Conservation (phyloP, 2,329 filamentous ascomycete species). For the Monilinia laxa region DNA sequence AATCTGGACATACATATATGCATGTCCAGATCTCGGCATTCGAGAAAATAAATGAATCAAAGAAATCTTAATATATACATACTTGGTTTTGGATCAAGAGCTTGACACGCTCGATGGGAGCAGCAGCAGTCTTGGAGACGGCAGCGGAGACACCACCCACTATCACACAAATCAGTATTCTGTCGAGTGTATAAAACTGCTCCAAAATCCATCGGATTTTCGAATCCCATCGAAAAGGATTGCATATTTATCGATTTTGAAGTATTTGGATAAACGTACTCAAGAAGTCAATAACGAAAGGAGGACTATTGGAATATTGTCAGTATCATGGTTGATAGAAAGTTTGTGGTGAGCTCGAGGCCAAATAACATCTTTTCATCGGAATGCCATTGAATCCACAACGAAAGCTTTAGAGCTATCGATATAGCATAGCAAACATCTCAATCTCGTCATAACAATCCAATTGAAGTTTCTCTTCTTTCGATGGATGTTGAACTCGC, state of each 20-base stretch:
- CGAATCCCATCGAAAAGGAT: conserved; percentile 24
- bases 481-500: background rate
- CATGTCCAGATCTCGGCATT: conserved; percentile 28
- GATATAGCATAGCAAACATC: conserved; percentile 8
- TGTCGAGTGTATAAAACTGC: background rate
- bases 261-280: conserved; percentile 65
- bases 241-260: conserved; percentile 24
- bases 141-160: conserved; percentile 99
- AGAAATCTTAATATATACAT: conserved; percentile 46
- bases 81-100: conserved; percentile 99
- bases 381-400: conserved; percentile 31
- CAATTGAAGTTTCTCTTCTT: background rate
- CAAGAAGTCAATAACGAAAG: conserved; percentile 97
- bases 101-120: conserved; percentile 99
- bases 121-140: conserved; percentile 99
- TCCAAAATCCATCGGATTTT: conserved; percentile 21
- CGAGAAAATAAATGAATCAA: conserved; percentile 18
- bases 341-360: conserved; percentile 22
- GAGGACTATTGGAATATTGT: conserved; percentile 51
- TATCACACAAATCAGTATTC: conserved; percentile 46
- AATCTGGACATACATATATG: conserved; percentile 3
- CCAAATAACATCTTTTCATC: conserved; percentile 28
- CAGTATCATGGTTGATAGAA: conserved; percentile 30
- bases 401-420: conserved; percentile 26
- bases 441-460: background rate